Base-by-base conservation (phyloP, 2,329 filamentous ascomycete genomes). In the Celoporthe dispersa region DNA sequence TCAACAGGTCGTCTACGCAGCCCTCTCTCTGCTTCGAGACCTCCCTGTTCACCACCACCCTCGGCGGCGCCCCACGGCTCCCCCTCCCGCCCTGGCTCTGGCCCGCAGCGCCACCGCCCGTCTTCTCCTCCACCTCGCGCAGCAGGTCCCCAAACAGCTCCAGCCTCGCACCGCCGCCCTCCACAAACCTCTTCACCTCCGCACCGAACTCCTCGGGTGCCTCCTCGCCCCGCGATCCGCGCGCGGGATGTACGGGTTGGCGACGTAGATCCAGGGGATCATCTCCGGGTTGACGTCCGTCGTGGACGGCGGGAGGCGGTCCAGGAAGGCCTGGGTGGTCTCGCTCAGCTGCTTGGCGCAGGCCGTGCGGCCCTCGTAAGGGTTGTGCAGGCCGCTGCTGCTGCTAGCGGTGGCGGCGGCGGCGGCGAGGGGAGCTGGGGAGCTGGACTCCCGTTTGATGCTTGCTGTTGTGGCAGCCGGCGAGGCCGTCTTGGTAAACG, bases 261-360 rank as follows among this genome's bases (percentile, higher is more conserved):
- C 86, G 57, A 92, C 87, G 82, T 87, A 94, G 63, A 97, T 93
- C 91, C 92, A 96, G 0, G 86, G 86, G 2, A 85, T 83, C 2
- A 85, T 83, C 0, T 80, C 74, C 0, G 75, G 75, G 1, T 78
- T 79, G 3, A 80, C 77, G 2, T 82, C 79, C 1, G 90, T 92
- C 1, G 86, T 90, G 3, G 86, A 85, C 0, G 93, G 92, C 0
- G 91, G 91, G 0, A 94, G 82, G 11, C 93, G 88, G 11, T 80
- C 71, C 2, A 96, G 79, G 74, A 97, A 97, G 0, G 71, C 73
- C 14, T 73, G 70, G 12, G 78, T 70, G 51, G 73, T 73, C 66
- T 79, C 77, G 11, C 59, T 74, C 12, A 77, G 73, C 77, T 91
- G 91, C 83, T 90, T 89, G 35, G 87, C 89, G 72, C 83, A 84